A percentile compares a stretch with the other conserved stretches of the same genome.
These are phyloP conservation scores for Pythium coloratum DNA, from an alignment of 352 stramenopile genomes.

Conservation along the genomic window DNA sequence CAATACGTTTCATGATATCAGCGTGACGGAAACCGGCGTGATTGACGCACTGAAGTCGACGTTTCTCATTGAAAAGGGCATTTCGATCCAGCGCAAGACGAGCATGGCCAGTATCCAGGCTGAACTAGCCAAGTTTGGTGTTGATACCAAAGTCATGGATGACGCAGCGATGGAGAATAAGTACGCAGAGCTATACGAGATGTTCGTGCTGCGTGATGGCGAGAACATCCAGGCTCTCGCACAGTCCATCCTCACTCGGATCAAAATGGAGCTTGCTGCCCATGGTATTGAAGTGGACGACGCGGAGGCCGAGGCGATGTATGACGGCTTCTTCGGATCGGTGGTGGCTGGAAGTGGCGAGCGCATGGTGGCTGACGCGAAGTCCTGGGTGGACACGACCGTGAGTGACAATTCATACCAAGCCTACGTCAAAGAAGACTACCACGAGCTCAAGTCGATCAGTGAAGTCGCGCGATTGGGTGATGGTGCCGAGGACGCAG, in stretches of 20 bases:
- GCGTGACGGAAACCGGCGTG: slow-evolving; percentile 41
- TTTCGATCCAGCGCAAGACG: slow-evolving; percentile 57
- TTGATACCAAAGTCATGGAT: slow-evolving; percentile 22
- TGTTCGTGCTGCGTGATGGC: slow-evolving; percentile 68
- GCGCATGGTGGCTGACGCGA: slow-evolving; percentile 62
- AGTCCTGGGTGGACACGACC: slow-evolving; percentile 63
- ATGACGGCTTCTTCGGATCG: slow-evolving; percentile 61
- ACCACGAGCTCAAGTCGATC: slow-evolving; percentile 56
- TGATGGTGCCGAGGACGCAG: slow-evolving; percentile 46
- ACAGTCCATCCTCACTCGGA: slow-evolving; percentile 54
- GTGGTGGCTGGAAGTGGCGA: slow-evolving; percentile 55
- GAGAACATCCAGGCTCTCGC: slow-evolving; percentile 65
- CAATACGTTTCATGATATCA: slow-evolving; percentile 62
- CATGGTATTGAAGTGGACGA: slow-evolving; percentile 66
- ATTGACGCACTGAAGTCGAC: slow-evolving; percentile 58
- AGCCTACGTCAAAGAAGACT: slow-evolving; percentile 67
- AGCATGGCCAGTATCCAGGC: slow-evolving; percentile 34
- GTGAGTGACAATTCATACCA: slow-evolving; percentile 37
- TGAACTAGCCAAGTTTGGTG: slow-evolving; percentile 64
- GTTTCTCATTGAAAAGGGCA: slow-evolving; percentile 73
- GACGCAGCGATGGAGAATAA: slow-evolving; percentile 33
- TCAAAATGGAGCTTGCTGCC: slow-evolving; percentile 58
- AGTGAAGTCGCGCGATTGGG: slow-evolving; percentile 53
- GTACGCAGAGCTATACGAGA: slow-evolving; percentile 60
- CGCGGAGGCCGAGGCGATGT: slow-evolving; percentile 51